phyloP scores from a whole-genome alignment of 2,329 filamentous ascomycete genomes.

The Phaeosphaeriaceae sp. region DNA sequence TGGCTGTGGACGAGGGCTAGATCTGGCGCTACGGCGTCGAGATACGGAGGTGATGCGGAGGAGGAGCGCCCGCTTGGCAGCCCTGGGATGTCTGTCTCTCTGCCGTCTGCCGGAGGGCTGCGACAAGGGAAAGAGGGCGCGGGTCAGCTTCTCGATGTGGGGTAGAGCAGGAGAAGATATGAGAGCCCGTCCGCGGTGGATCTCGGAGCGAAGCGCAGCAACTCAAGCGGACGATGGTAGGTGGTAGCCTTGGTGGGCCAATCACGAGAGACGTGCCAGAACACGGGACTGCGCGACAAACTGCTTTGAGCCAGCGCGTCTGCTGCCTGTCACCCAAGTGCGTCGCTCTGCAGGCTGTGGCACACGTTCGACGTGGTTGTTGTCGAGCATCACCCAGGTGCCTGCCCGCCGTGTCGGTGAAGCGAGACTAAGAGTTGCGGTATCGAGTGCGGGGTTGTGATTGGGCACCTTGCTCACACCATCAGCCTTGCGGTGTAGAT shows the following conservation, averaged over 20 bases:
- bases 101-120: constrained; percentile 3
- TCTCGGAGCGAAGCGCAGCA: constrained; percentile 9
- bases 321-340: background rate
- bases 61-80: constrained; percentile 10
- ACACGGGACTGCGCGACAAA: constrained; percentile 11
- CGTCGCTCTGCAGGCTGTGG: background rate
- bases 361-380: background rate
- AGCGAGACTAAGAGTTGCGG: constrained; percentile 2
- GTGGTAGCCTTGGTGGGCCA: constrained; percentile 6
- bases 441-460: constrained; percentile 19
- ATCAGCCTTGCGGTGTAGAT: background rate
- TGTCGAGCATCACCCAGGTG: background rate
- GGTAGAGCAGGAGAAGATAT: constrained; percentile 9
- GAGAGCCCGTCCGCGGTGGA: constrained; percentile 9
- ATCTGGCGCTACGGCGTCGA: constrained; percentile 11
- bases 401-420: constrained; percentile 4
- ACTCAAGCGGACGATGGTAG: constrained; percentile 1
- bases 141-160: constrained; percentile 8
- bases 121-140: constrained; percentile 6
- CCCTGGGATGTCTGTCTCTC: constrained; percentile 5
- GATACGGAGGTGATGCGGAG: constrained; percentile 11
- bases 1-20: constrained; percentile 39
- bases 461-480: constrained; percentile 2
- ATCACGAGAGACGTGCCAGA: constrained; percentile 2
- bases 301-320: constrained; percentile 6